phyloP scores from a whole-genome alignment of 2,329 filamentous ascomycete genomes.

The Apiospora malaysiana region DNA sequence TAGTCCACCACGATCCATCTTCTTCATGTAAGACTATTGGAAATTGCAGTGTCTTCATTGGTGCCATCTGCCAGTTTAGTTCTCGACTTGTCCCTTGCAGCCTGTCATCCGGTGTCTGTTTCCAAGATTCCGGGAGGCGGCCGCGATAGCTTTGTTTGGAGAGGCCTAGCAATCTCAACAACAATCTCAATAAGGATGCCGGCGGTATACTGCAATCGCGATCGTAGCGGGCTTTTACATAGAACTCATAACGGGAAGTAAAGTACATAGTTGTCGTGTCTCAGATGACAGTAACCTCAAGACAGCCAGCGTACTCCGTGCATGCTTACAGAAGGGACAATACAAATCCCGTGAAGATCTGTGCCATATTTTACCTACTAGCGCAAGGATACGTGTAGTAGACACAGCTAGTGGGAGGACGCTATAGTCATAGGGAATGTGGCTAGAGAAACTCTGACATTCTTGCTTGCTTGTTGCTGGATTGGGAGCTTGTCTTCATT shows the following conservation, averaged over 20 bases:
- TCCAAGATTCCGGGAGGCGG: not conserved
- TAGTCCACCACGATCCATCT: not conserved
- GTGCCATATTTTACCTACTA: not conserved
- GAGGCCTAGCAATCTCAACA: not conserved
- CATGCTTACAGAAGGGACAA: not conserved
- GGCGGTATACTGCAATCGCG: not conserved
- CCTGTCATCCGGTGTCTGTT: not conserved
- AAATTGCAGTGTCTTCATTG: not conserved
- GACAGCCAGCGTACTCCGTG: not conserved
- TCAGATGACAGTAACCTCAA: conserved; percentile 1
- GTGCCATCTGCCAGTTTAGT: not conserved
- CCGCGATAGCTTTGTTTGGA: not conserved
- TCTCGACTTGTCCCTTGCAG: not conserved
- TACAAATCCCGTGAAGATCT: not conserved
- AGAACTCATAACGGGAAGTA: not conserved
- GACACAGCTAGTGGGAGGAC: not conserved
- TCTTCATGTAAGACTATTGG: conserved; percentile 9
- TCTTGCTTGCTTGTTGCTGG: conserved; percentile 11
- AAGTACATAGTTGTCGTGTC: not conserved
- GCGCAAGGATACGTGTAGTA: not conserved
- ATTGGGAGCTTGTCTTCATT: conserved; percentile 5
- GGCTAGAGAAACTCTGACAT: not conserved
- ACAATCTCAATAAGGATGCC: no score
- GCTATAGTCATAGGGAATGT: not conserved
- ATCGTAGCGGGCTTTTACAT: not conserved